Conservation (phyloP, 2,329 filamentous ascomycete species). For the Colletotrichum agaves region DNA sequence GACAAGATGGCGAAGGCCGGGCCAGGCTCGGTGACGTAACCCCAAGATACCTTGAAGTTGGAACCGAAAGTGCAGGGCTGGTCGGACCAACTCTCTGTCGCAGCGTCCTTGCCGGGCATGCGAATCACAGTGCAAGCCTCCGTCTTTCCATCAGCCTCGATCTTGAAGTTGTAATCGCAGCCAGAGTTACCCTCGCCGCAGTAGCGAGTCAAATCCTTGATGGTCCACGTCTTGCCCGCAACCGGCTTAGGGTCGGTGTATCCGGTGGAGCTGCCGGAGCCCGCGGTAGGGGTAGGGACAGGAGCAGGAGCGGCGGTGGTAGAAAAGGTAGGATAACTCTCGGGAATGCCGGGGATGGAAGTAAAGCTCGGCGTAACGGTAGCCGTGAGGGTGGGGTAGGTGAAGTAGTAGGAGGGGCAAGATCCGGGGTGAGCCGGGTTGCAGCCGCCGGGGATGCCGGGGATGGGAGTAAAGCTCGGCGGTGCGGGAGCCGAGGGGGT, state of each 20-base stretch:
- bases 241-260: conserved; percentile 17
- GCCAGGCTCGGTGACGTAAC: conserved; percentile 1
- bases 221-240: conserved; percentile 22
- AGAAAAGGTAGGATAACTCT: conserved; percentile 14
- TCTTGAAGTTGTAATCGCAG: conserved; percentile 34
- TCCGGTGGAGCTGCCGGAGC: not conserved
- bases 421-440: conserved; percentile 35
- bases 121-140: conserved; percentile 26
- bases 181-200: conserved; percentile 12
- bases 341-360: conserved; percentile 25
- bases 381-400: conserved; percentile 13
- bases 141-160: conserved; percentile 20
- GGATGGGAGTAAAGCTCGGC: conserved; percentile 1
- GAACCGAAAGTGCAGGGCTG: conserved; percentile 29
- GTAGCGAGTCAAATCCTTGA: conserved; percentile 28
- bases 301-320: conserved; percentile 12
- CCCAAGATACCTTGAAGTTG: conserved; percentile 25
- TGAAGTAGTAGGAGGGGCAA: conserved; percentile 32
- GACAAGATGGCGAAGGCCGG: conserved; percentile 14
- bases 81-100: conserved; percentile 26
- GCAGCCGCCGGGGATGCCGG: conserved; percentile 34
- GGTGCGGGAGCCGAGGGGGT: conserved; percentile 7
- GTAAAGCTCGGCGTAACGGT: conserved; percentile 11
- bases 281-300: not conserved
- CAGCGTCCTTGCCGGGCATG: conserved; percentile 11